These are phyloP conservation scores for Exidia glandulosa DNA, from an alignment of 768 basidiomycete species.

Conservation along the genomic window DNA sequence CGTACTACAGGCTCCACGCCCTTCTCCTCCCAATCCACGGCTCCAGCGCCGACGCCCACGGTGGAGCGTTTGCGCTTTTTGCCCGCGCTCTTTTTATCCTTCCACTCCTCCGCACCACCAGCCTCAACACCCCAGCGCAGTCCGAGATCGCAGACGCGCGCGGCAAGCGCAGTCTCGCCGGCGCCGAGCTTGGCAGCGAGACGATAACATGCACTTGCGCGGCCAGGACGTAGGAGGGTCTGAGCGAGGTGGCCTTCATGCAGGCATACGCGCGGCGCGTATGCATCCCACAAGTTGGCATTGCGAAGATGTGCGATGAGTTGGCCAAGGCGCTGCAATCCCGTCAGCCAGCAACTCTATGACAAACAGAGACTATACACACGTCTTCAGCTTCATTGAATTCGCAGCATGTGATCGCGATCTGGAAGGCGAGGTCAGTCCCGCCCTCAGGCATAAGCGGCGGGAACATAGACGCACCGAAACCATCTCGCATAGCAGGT, in stretches of 20 bases:
- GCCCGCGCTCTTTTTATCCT: not conserved
- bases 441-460: no score
- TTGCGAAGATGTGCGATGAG: conserved; percentile 56
- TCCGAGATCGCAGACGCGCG: conserved; percentile 40
- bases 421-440: no score
- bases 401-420: conserved; percentile 56
- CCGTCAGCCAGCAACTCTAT: not conserved
- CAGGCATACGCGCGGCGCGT: conserved; percentile 52
- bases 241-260: conserved; percentile 69
- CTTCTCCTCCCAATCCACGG: conserved; percentile 10
- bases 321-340: conserved; percentile 27
- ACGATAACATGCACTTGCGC: conserved; percentile 52
- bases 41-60: conserved; percentile 7
- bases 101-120: conserved; percentile 2
- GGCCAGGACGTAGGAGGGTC: conserved; percentile 38
- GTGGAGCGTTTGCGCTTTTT: not conserved
- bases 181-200: conserved; percentile 42
- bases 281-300: conserved; percentile 40
- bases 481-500: conserved; percentile 58
- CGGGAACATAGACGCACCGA: no score
- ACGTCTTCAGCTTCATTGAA: conserved; percentile 54
- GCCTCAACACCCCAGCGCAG: conserved; percentile 35
- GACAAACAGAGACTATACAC: conserved; percentile 10
- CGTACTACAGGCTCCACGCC: conserved; percentile 15
- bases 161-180: conserved; percentile 24